Percentiles rank a stretch among this genome's conserved stretches.
Evolutionary conservation across 257 asterid species (phyloP).

Genomic region (Lantana camara): DNA sequence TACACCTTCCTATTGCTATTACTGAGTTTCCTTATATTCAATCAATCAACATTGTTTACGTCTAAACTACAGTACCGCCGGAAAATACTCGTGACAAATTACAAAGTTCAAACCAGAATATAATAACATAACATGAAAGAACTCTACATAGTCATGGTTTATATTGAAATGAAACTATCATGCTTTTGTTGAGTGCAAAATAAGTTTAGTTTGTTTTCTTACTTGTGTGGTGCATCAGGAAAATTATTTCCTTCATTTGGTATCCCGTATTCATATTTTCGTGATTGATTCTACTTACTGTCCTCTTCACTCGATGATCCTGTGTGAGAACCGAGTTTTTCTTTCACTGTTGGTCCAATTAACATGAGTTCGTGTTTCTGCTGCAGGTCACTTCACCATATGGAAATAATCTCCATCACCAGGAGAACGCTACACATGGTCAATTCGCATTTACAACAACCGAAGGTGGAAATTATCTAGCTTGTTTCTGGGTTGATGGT

Average conservation of each 20-base stretch:
- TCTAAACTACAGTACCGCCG: background rate
- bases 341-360: slow-evolving; percentile 2
- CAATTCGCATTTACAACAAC: slow-evolving; percentile 86
- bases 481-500: slow-evolving; percentile 76
- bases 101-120: too few species aligned
- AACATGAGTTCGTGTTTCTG: slow-evolving; percentile 19
- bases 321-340: slow-evolving; percentile 10
- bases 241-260: slow-evolving; percentile 2
- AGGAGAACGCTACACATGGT: slow-evolving; percentile 75
- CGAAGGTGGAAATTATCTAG: slow-evolving; percentile 79
- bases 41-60: background rate
- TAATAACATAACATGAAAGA: too few species aligned
- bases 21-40: background rate
- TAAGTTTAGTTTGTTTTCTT: slow-evolving; percentile 1
- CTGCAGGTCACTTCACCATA: slow-evolving; percentile 79
- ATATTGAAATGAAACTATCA: slow-evolving; percentile 15
- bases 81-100: too few species aligned
- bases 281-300: background rate
- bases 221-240: background rate
- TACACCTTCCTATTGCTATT: background rate
- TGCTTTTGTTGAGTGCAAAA: slow-evolving; percentile 10
- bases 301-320: slow-evolving; percentile 18
- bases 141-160: background rate
- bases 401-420: slow-evolving; percentile 68
- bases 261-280: slow-evolving; percentile 5